Base-by-base conservation (phyloP, 1,284 basidiomycete genomes). In the Rhodotorula sp. region DNA sequence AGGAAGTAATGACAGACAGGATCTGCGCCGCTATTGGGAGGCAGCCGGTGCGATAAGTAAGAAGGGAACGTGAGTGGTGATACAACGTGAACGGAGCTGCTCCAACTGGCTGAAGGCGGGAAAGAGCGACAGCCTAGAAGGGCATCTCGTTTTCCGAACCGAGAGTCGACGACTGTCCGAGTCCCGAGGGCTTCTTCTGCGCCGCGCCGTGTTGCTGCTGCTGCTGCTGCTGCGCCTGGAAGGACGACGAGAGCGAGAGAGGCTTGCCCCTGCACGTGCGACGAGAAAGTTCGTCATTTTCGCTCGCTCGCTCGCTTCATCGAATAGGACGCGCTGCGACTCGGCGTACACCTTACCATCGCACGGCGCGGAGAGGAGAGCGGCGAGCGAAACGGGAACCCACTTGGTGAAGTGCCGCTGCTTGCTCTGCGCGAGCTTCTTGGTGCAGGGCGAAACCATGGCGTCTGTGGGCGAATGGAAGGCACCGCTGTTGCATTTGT, bases 321-420 rank as follows among this genome's bases (percentile, higher is more conserved):
- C 34, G 34, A 34, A 5, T 10, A 6, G 6, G 34, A 34, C 34
- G 34, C 34, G 34, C 34, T 5, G 34, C 34, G 34, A 34, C 34
- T 34, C 34, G 34, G 34, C 34, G 10, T 34, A 10, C 34, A 10
- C 34, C 34, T 34, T 34, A 10, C 10, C 6, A 34, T 34, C 34
- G 34, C 34, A 34, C 34, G 34, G 5, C 34, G 34, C 34, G 34
- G 34, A 34, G 10, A 34, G 10, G 34, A 5, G 10, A 34, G 11
- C 28, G 30, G 53, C 8, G 10, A 50, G 61, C n/a, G 22, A 59
- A 51, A 18, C 50, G 26, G 40, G 2, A 30, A 83, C 89, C 60
- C 74, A 94, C 93, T 91, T 94, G 62, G 81, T 83, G 78, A 94
- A 96, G 76, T 92, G 91, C 81, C 92, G 92, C 85, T 94, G 92